Base-by-base conservation (phyloP, 2,329 filamentous ascomycete genomes). In the Fusarium acutatum region DNA sequence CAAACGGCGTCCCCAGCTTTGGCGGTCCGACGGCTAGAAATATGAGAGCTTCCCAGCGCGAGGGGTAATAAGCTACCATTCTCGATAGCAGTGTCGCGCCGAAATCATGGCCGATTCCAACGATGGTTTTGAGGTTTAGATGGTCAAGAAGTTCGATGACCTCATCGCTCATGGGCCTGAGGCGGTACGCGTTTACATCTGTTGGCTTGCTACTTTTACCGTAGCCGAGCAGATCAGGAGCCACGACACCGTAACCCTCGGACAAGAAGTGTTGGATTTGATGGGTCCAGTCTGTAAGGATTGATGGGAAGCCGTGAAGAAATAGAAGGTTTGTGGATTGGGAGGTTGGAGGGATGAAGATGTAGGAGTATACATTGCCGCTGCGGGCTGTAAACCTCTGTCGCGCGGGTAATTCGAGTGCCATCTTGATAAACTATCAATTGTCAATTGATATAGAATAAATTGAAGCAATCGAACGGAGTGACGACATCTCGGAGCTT, bases 241-340 rank as follows among this genome's bases (percentile, higher is more conserved):
- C 84, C 1, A 87, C 54, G 18, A 87, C 74, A 0, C 86, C 85
- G 61, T 86, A 83, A 3, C 84, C 84, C 5, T 67, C 38, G 0
- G 75, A 59, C 2, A 76, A 70, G 56, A 87, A 81, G 61, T 80
- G 69, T 0, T 62, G 43, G 9, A 85, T 77, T 61, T 86, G 83
- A 60, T 79, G 73, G 7, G 77, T 64, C 83, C 85, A 88, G 77
- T 87, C 85, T 38, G 80, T 77, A 18, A 81, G 79, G 40, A 83
- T 84, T 9, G 84, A 86, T 34, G 86, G 86, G 56, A 86, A 86
- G 38, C 86, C 85, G 69, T 88, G 86, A 18, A 88, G 79, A 61
- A 88, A 80, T 20, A 88, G 77, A 8, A 88, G 75, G 1, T 84
- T 86, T 9, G 78, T 71, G 13, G 74, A 62, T 12, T 47, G 59